Evolutionary conservation across 169 alveolate genomes (phyloP).

Genomic region (Pseudocohnilembus persalinus): DNA sequence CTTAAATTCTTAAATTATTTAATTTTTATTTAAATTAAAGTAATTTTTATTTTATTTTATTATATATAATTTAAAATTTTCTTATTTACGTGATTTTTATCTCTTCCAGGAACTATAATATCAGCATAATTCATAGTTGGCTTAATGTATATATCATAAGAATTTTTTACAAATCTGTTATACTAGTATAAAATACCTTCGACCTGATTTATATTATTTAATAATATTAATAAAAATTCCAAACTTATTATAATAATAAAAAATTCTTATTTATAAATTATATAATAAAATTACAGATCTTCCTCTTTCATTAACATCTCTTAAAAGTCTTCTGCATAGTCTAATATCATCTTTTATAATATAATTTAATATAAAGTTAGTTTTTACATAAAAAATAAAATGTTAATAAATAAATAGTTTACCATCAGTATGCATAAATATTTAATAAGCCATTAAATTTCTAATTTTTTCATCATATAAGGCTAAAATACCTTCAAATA

Average conservation of each 20-base stretch:
- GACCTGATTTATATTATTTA: slow-evolving; percentile 1
- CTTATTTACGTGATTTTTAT: slow-evolving; percentile 25
- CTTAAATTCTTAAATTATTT: too few species aligned
- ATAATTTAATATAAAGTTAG: too few species aligned
- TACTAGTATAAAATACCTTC: slow-evolving; percentile 64
- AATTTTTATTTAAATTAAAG: too few species aligned
- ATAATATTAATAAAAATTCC: too few species aligned
- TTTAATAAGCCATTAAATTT: slow-evolving; percentile 74
- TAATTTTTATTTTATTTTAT: too few species aligned
- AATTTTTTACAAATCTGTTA: slow-evolving; percentile 74
- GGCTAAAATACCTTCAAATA: slow-evolving; percentile 85
- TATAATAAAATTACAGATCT: slow-evolving; percentile 39
- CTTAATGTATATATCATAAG: slow-evolving; percentile 73
- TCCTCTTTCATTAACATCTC: slow-evolving; percentile 81
- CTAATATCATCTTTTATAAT: slow-evolving; percentile 51
- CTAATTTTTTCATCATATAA: slow-evolving; percentile 75
- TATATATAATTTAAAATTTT: too few species aligned
- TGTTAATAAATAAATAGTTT: neutral
- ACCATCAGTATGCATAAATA: slow-evolving; percentile 81
- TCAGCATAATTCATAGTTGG: slow-evolving; percentile 80
- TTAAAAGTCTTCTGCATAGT: slow-evolving; percentile 69
- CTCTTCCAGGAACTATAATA: slow-evolving; percentile 67
- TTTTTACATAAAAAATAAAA: neutral
- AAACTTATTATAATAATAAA: too few species aligned
- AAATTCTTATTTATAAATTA: too few species aligned